Conservation (phyloP, 1,139 yeast genomes). For the Lodderomyces oxycetoniae region DNA sequence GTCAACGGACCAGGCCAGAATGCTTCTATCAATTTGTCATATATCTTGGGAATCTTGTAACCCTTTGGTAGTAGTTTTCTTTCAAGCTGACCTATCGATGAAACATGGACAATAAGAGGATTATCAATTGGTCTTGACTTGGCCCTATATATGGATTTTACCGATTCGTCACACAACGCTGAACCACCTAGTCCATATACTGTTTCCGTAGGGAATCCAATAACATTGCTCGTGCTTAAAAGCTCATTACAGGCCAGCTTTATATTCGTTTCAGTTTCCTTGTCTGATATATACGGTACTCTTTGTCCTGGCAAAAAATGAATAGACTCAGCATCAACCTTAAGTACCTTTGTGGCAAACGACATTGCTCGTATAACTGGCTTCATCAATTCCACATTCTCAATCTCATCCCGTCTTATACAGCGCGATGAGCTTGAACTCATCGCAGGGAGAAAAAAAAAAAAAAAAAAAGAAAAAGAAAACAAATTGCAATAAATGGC, state of each 20-base stretch:
- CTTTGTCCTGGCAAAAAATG: slow-evolving; percentile 15
- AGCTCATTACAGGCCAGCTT: slow-evolving; percentile 56
- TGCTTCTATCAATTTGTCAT: slow-evolving; percentile 53
- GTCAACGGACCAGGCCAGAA: slow-evolving; percentile 98
- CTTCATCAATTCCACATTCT: slow-evolving; percentile 4
- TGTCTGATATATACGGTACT: slow-evolving; percentile 46
- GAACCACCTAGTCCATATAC: slow-evolving; percentile 95
- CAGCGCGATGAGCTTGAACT: no score
- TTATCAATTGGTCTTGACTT: slow-evolving; percentile 94
- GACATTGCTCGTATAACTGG: slow-evolving; percentile 5
- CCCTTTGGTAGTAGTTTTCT: slow-evolving; percentile 46
- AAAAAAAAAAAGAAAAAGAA: not conserved
- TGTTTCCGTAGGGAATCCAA: slow-evolving; percentile 96
- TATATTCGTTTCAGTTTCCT: slow-evolving; percentile 46
- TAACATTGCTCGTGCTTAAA: slow-evolving; percentile 49
- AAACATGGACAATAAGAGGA: slow-evolving; percentile 85
- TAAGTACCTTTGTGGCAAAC: slow-evolving; percentile 28
- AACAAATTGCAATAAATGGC: not conserved
- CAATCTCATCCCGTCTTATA: no score
- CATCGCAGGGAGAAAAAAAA: not conserved
- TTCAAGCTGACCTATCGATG: slow-evolving; percentile 69
- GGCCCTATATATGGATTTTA: slow-evolving; percentile 71
- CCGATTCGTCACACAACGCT: slow-evolving; percentile 70
- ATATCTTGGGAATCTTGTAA: slow-evolving; percentile 56
- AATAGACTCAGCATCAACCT: slow-evolving; percentile 28